Base-by-base conservation (phyloP, 345 rosid genomes). In the Noccaea bulbosa region DNA sequence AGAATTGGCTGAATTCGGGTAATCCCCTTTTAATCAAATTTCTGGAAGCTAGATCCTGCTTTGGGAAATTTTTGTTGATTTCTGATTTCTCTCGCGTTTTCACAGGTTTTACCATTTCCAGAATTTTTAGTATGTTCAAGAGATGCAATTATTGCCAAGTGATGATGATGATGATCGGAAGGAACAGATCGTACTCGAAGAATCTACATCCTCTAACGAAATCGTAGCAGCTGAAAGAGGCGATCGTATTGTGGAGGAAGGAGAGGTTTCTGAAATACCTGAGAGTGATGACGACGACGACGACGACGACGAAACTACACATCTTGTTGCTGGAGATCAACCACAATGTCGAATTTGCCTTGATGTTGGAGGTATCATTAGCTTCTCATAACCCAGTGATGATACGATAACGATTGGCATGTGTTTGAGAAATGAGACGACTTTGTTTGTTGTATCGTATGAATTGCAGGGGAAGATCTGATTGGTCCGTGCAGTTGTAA, bases 401-500 rank as follows among this genome's bases (percentile, higher is more conserved):
- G 41, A 39, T 27, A 4, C 35, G 5, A 16, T 6, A 27, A 16
- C 4, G 10, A 51, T 56, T 57, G 49, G 32, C 2, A 38, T 38
- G 1, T 49, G 2, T 17, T 8, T 8, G 54, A 41, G 27, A 65
- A 71, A 44, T 24, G 62, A 68, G 45, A 61, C 49, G 30, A 34
- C 27, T 32, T 55, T 67, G 62, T 44, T 78, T 67, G 1, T 72
- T 71, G 5, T 8, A 9, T 33, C 30, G 0, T 67, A 38, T 66
- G 46, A 20, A 30, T 70, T 83, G 69, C 77, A 95, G 99, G 99
- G 41, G 93, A 88, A 37, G 97, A 92, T 83, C 64, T 95, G 82
- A 95, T 95, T 71, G 89, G 94, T 27, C 99, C 99, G 6, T 95
- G 99, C 68, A 88, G 92, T 76, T 95, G 99, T 84, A 92, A 83